Evolutionary conservation across 176 grass and related monocot genomes (phyloP).

Genomic region (Sorghum bicolor): Sorghum_bicolor_NCBIv3 NC_012878.2:5035001-5035500

Average conservation of each 20-base stretch:
- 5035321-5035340: too few relatives aligned
- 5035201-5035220: background rate
- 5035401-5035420: too few relatives aligned
- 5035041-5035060: slow-evolving; percentile 15
- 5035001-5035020: background rate
- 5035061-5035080: background rate
- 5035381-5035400: too few relatives aligned
- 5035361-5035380: too few relatives aligned
- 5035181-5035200: slow-evolving; percentile 2
- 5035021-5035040: slow-evolving; percentile 24
- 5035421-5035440: too few relatives aligned
- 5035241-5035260: background rate
- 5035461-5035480: too few relatives aligned
- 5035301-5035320: background rate
- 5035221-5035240: background rate
- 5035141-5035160: slow-evolving; percentile 20
- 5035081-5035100: background rate
- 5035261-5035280: too few relatives aligned
- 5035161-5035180: background rate
- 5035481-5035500: too few relatives aligned
- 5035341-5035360: too few relatives aligned
- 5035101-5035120: background rate
- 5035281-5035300: background rate
- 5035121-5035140: slow-evolving; percentile 32
- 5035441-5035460: too few relatives aligned